A percentile compares a stretch with the other conserved stretches of the same genome.
Conservation (phyloP, 805 yeast genomes). For the Metschnikowia vanudenii region DNA sequence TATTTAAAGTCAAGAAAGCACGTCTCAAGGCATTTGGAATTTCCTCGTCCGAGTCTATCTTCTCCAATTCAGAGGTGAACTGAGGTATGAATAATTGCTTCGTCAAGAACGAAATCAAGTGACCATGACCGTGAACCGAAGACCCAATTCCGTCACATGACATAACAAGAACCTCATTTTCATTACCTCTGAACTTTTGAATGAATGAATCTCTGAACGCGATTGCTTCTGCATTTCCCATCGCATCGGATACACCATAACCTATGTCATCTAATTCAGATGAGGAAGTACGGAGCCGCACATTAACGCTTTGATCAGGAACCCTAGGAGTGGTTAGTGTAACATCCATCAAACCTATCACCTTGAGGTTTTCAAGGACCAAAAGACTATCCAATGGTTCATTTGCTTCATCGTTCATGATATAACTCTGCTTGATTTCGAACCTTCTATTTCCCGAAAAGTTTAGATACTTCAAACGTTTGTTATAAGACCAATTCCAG, state of each 20-base stretch:
- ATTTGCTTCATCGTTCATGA: slow-evolving; percentile 51
- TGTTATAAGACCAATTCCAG: slow-evolving; percentile 95
- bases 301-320: slow-evolving; percentile 81
- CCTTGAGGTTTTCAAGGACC: slow-evolving; percentile 61
- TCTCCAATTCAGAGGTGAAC: slow-evolving; percentile 65
- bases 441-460: slow-evolving; percentile 90
- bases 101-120: slow-evolving; percentile 65
- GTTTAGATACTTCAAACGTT: slow-evolving; percentile 72
- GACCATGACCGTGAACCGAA: slow-evolving; percentile 42
- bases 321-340: slow-evolving; percentile 84
- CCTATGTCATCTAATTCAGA: slow-evolving; percentile 72
- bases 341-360: slow-evolving; percentile 91
- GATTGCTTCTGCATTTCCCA: slow-evolving; percentile 65
- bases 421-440: slow-evolving; percentile 72
- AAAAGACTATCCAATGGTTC: slow-evolving; percentile 68
- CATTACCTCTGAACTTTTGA: slow-evolving; percentile 83
- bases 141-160: slow-evolving; percentile 28
- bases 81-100: slow-evolving; percentile 68
- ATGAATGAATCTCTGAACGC: slow-evolving; percentile 81
- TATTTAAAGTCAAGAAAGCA: slow-evolving; percentile 75
- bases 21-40: slow-evolving; percentile 77
- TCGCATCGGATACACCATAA: slow-evolving; percentile 88
- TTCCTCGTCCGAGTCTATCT: slow-evolving; percentile 41
- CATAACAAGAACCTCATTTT: slow-evolving; percentile 71
- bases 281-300: slow-evolving; percentile 88